Conservation (phyloP, 2,329 filamentous ascomycete species). For the Arachnopeziza araneosa region DNA sequence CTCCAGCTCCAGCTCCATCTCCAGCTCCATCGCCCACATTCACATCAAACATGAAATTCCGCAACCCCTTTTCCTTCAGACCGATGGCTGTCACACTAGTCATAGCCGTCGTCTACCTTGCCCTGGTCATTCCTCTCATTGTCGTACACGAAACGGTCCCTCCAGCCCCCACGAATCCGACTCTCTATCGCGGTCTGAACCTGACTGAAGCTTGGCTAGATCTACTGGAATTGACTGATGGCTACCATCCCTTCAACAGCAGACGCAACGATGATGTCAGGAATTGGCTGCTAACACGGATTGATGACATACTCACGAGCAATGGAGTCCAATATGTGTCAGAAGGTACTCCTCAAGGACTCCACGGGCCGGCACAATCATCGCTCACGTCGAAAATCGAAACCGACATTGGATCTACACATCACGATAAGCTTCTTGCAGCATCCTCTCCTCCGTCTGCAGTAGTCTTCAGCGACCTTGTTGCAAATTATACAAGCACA, state of each 20-base stretch:
- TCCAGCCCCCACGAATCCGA: conserved; percentile 49
- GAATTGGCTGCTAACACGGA: conserved; percentile 65
- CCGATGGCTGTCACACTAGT: conserved; percentile 78
- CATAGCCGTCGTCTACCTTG: conserved; percentile 70
- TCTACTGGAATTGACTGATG: conserved; percentile 65
- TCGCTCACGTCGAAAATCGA: not conserved
- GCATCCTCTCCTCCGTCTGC: conserved; percentile 35
- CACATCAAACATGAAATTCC: conserved; percentile 23
- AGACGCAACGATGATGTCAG: conserved; percentile 75
- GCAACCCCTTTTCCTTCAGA: conserved; percentile 67
- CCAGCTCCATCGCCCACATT: not conserved
- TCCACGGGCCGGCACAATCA: not conserved
- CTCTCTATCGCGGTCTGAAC: conserved; percentile 61
- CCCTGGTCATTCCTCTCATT: conserved; percentile 66
- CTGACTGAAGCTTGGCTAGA: conserved; percentile 84
- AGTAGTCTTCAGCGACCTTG: conserved; percentile 72
- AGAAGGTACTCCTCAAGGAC: conserved; percentile 27
- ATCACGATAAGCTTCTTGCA: conserved; percentile 13
- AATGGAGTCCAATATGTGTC: conserved; percentile 48
- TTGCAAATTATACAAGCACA: conserved; percentile 72
- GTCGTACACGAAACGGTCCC: conserved; percentile 74
- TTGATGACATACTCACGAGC: conserved; percentile 61
- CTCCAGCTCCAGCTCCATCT: not conserved
- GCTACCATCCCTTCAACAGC: conserved; percentile 87
- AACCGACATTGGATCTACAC: not conserved